Evolutionary conservation across 2,329 filamentous ascomycete genomes (phyloP), one percentile per base, ranked within the genome.

Genomic region (Monilinia laxa): DNA sequence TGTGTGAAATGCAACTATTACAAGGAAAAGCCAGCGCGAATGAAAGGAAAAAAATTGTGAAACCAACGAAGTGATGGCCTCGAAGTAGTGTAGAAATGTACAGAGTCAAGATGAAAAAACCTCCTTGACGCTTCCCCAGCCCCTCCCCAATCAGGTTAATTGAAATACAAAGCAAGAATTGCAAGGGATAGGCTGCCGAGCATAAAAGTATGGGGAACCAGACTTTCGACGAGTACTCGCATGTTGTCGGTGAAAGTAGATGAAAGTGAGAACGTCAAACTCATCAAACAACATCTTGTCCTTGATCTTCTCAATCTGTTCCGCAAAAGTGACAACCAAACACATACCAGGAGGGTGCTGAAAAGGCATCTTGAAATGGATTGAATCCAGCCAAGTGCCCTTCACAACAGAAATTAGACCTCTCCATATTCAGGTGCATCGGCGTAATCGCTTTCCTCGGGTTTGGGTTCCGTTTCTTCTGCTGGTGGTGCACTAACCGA

Each of bases 401-500:
- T 52, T 49, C 45, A 47, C 11, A 42, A 53, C 31, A 56, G 45
- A 40, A 35, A 68, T 63, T 51, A 64, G 31, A 69, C 35, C 40
- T 35, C 62, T 68, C 65, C 73, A 66, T 74, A 68, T 12, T 68
- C 64, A 42, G 51, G 62, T 49, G 60, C 72, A 53, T 75, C 71
- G 54, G 70, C 70, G 55, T 74, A 75, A 56, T 71, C 70, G 62
- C 70, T 72, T 51, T 75, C 72, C 66, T 75, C 73, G 53, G 66
- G 69, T 56, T 71, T 72, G 58, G 68, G 66, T 35, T 68, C 57
- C 40, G 51, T 23, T 45, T 67, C 66, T 40, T 74, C 70, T 60
- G 71, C 62, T 66, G 65, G 66, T 9, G 70, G 65, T 72, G 70
- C 67, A 71, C 66, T 71, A 57, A 69, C 71, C 72, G 68, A 71